Base-by-base conservation (phyloP, 306 rosid genomes). In the Elaeagnus macrophylla region DNA sequence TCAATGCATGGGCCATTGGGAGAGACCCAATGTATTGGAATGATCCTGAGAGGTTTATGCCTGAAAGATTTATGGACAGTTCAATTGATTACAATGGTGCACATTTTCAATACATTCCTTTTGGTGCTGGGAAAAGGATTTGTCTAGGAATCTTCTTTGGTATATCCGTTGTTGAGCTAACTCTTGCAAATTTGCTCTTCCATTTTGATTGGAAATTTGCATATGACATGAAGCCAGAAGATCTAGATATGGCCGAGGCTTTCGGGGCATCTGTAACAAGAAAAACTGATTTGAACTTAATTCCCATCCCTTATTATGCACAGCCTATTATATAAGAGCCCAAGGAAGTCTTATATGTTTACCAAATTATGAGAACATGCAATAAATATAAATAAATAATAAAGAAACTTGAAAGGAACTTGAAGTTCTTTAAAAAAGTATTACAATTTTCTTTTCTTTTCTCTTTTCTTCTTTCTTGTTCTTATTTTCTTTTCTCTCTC, bases 1-100 rank as follows among this genome's bases (percentile, higher is more conserved):
- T 67, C 1, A 67, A 67, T 45, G 72, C 13, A 32, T 67, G 72
- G 72, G 72, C 67, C 8, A 53, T 67, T 4, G 62, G 72, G 10
- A 67, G 67, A 16, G 67, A 60, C 45, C 61, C 67, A 8, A 59
- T 5, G 10, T 53, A 67, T 43, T 67, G 66, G 66, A 51, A 13
- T 37, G 60, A 67, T 0, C 66, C 72, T 0, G 72, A 67, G 49
- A 67, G 15, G 6, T 67, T 67, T 38, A 12, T 13, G 10, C 72
- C 72, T 15, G 61, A 67, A 20, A 67, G 72, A 39, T 67, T 67
- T 39, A 19, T 67, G 6, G 60, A 67, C 20, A 57, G n/a, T 32
- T 7, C 58, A 7, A 42, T 66, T 35, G 66, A 59, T 50, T 59
- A 7, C 43, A 67, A 48, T 12, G 61, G 66, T 6, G 38, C 53